Conservation (phyloP, 1,139 yeast species). For the Candida dubliniensis region DNA sequence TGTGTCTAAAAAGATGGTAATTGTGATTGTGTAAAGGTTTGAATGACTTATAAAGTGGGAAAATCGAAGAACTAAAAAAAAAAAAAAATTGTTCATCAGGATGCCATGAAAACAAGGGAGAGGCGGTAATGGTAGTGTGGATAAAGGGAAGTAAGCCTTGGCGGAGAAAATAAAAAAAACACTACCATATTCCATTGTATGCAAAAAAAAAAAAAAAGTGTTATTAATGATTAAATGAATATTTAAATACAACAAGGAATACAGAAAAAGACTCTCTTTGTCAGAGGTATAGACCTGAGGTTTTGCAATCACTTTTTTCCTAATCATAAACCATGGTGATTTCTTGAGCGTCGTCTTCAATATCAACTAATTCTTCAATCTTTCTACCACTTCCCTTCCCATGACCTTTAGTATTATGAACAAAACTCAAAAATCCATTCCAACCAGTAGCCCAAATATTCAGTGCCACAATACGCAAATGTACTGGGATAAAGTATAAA, state of each 20-base stretch:
- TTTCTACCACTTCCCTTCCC: conserved; percentile 38
- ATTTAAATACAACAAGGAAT: no score
- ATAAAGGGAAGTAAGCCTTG: no score
- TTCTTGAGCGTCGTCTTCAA: conserved; percentile 34
- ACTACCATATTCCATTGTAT: not conserved
- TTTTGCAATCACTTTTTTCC: not conserved
- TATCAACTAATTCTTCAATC: conserved; percentile 42
- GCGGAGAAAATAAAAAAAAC: not conserved
- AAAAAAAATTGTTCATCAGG: not conserved
- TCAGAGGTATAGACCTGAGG: no score
- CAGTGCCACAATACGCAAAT: conserved; percentile 39
- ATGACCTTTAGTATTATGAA: conserved; percentile 48
- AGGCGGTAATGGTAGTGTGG: no score
- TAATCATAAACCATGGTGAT: conserved; percentile 29
- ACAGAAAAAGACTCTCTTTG: no score
- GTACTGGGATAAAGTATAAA: conserved; percentile 42
- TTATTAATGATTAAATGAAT: no score
- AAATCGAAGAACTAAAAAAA: not conserved
- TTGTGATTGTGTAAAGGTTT: no score
- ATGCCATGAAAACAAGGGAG: no score
- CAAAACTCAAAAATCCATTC: conserved; percentile 46
- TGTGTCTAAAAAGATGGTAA: no score
- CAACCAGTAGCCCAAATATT: conserved; percentile 47
- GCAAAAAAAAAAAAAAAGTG: no score
- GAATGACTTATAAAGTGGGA: no score